These are phyloP conservation scores for Calophaca sinica DNA, from an alignment of 306 rosid species.

Conservation along the genomic window DNA sequence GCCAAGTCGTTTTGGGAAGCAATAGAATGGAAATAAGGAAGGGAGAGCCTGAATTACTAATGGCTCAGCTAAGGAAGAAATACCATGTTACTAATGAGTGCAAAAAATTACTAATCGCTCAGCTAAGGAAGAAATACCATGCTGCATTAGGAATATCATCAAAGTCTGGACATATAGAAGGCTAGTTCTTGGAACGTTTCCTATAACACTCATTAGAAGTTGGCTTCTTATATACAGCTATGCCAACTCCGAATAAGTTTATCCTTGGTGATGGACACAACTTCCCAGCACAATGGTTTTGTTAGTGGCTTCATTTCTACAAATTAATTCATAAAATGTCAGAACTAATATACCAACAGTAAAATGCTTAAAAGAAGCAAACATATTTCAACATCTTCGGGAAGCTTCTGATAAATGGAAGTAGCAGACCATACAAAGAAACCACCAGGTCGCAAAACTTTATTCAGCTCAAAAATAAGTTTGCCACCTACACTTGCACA, in stretches of 20 bases:
- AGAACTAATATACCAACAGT: slow-evolving; percentile 30
- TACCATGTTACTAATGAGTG: too few relatives aligned
- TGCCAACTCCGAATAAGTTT: slow-evolving; percentile 75
- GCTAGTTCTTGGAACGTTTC: slow-evolving; percentile 67
- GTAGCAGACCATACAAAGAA: too few relatives aligned
- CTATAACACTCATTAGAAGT: slow-evolving; percentile 86
- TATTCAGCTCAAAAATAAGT: slow-evolving; percentile 93
- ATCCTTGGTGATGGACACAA: slow-evolving; percentile 75
- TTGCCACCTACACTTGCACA: slow-evolving; percentile 79
- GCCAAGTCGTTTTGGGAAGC: too few relatives aligned
- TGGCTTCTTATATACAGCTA: slow-evolving; percentile 85
- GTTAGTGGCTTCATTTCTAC: slow-evolving; percentile 88
- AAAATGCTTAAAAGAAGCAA: slow-evolving; percentile 31
- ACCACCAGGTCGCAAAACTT: slow-evolving; percentile 97
- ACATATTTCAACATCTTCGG: slow-evolving; percentile 84
- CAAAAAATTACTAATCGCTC: slow-evolving; percentile 14
- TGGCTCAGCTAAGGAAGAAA: too few relatives aligned
- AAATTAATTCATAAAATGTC: slow-evolving; percentile 47
- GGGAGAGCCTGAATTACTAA: too few relatives aligned
- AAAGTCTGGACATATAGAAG: slow-evolving; percentile 71
- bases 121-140: slow-evolving; percentile 62
- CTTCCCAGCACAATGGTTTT: slow-evolving; percentile 89
- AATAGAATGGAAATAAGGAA: too few relatives aligned
- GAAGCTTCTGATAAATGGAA: slow-evolving; percentile 79
- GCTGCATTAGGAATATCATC: slow-evolving; percentile 94